These are phyloP conservation scores for Russula sp. DNA, from an alignment of 768 basidiomycete species.

Conservation along the genomic window DNA sequence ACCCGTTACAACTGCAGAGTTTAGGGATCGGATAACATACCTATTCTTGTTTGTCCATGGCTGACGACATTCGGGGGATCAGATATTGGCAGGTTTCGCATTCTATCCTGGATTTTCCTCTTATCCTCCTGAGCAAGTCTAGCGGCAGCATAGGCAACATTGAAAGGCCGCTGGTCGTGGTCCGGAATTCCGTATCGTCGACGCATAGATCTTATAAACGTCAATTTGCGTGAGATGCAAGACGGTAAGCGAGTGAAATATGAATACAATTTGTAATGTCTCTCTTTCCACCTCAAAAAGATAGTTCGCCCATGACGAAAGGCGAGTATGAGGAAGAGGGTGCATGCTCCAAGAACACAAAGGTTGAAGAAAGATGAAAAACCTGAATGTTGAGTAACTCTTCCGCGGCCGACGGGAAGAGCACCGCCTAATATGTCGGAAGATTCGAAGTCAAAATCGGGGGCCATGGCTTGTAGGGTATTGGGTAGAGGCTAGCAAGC, in stretches of 20 bases:
- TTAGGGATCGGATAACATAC: neutral
- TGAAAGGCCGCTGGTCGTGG: slow-evolving; percentile 75
- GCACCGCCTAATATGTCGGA: slow-evolving; percentile 67
- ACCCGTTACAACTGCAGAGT: neutral
- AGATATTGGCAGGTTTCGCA: slow-evolving; percentile 2
- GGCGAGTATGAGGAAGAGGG: slow-evolving; percentile 28
- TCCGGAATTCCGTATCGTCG: slow-evolving; percentile 81
- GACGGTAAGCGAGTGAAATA: slow-evolving; percentile 6
- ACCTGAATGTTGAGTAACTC: slow-evolving; percentile 16
- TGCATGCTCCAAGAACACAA: slow-evolving; percentile 16
- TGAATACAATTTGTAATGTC: slow-evolving; percentile 58
- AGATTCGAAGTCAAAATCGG: slow-evolving; percentile 43
- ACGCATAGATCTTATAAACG: slow-evolving; percentile 52
- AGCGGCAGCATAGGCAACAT: slow-evolving; percentile 79
- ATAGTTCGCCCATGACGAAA: slow-evolving; percentile 30
- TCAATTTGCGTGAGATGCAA: slow-evolving; percentile 6
- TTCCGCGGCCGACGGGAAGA: slow-evolving; percentile 27
- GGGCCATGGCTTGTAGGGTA: slow-evolving; percentile 40
- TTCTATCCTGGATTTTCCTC: slow-evolving; percentile 7
- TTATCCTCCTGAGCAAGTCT: slow-evolving; percentile 47
- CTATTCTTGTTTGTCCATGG: slow-evolving; percentile 1
- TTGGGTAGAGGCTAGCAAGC: slow-evolving; percentile 17
- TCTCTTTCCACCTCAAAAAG: slow-evolving; percentile 55
- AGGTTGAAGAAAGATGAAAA: slow-evolving; percentile 21
- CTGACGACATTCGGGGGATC: neutral